Percentiles rank a stretch among this genome's conserved stretches.
Conservation (phyloP, 1,139 yeast species). For the Yamadazyma pseudoaaseri region DNA sequence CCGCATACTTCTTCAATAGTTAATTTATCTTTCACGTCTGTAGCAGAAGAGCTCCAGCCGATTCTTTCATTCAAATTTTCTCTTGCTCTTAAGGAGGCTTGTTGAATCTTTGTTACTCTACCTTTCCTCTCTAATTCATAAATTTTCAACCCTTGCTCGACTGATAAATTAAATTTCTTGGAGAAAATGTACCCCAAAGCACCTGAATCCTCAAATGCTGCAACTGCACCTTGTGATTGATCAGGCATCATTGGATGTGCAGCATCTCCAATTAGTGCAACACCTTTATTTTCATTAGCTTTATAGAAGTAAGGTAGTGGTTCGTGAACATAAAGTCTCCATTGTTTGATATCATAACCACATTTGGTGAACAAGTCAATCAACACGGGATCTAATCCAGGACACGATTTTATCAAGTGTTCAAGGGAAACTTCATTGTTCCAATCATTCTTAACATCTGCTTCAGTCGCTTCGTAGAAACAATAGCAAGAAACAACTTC, state of each 20-base stretch:
- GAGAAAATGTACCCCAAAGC: slow-evolving; percentile 17
- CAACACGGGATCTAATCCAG: slow-evolving; percentile 21
- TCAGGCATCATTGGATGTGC: slow-evolving; percentile 42
- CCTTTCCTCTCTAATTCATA: slow-evolving; percentile 24
- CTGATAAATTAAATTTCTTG: slow-evolving; percentile 17
- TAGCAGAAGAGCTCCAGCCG: slow-evolving; percentile 23
- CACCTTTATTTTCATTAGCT: slow-evolving; percentile 16
- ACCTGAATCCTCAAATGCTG: slow-evolving; percentile 34
- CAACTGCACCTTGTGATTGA: slow-evolving; percentile 41
- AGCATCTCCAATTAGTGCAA: slow-evolving; percentile 36
- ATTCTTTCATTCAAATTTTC: slow-evolving; percentile 28
- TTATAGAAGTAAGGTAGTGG: slow-evolving; percentile 23
- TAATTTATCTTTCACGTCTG: slow-evolving; percentile 19
- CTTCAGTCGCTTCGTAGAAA: slow-evolving; percentile 15
- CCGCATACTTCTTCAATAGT: slow-evolving; percentile 31
- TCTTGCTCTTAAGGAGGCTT: slow-evolving; percentile 26
- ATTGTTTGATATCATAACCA: slow-evolving; percentile 28
- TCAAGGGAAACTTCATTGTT: slow-evolving; percentile 22
- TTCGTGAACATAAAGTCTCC: slow-evolving; percentile 28
- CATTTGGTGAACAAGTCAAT: slow-evolving; percentile 21
- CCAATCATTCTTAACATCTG: slow-evolving; percentile 20
- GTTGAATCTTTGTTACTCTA: slow-evolving; percentile 26
- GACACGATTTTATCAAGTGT: slow-evolving; percentile 17
- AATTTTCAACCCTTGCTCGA: slow-evolving; percentile 19
- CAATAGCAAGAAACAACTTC: slow-evolving; percentile 27